phyloP scores from a whole-genome alignment of 805 yeast species.

The Sugiyamaella smithiae region DNA sequence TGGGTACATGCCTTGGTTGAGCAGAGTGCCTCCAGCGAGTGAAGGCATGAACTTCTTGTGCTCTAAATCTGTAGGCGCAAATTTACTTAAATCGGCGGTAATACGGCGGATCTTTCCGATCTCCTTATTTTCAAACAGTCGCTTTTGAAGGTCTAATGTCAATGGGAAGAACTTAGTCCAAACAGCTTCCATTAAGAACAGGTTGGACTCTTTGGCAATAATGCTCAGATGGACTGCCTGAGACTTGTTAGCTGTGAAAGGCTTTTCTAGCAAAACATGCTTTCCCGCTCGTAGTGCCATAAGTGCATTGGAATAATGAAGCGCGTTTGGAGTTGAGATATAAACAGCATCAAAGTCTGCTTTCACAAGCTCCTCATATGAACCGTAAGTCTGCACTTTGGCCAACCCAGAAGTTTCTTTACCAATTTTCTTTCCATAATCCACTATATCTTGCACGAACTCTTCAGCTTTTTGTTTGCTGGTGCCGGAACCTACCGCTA shows the following conservation, averaged over 20 bases:
- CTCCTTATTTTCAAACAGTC: constrained; percentile 40
- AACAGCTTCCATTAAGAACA: constrained; percentile 55
- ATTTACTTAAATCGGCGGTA: constrained; percentile 35
- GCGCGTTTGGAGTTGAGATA: constrained; percentile 53
- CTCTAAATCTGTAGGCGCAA: constrained; percentile 7
- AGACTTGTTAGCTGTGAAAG: constrained; percentile 46
- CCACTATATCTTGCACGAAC: constrained; percentile 21
- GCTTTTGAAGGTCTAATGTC: constrained; percentile 36
- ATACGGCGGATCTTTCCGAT: constrained; percentile 49
- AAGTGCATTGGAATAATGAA: constrained; percentile 47
- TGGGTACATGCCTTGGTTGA: constrained; percentile 55
- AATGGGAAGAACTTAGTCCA: constrained; percentile 44
- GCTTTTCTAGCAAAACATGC: constrained; percentile 56
- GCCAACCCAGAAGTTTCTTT: constrained; percentile 8
- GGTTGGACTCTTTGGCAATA: constrained; percentile 43
- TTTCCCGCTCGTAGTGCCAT: constrained; percentile 44
- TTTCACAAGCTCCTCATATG: constrained; percentile 44
- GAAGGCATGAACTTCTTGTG: constrained; percentile 44
- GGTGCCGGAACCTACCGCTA: constrained; percentile 30
- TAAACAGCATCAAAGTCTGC: constrained; percentile 49
- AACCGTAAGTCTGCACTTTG: constrained; percentile 20
- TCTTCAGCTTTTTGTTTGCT: constrained; percentile 25
- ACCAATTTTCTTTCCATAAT: background rate
- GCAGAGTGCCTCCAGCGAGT: constrained; percentile 54
- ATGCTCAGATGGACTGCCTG: constrained; percentile 44